Evolutionary conservation across 352 stramenopile genomes (phyloP).

Genomic region (Blastocystis sp.): DNA sequence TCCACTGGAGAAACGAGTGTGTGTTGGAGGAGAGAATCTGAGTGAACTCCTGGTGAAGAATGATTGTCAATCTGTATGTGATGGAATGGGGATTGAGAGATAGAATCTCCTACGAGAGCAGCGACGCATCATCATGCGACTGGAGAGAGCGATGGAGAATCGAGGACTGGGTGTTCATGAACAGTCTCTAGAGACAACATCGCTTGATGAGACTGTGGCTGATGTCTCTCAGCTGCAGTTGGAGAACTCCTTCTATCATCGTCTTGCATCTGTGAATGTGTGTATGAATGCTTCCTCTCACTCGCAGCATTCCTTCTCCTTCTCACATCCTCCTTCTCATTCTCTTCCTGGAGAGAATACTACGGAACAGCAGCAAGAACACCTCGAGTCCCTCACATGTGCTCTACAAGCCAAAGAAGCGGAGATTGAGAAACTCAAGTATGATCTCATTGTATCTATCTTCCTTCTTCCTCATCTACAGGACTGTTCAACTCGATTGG

Average conservation of each 20-base stretch:
- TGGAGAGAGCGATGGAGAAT: background rate
- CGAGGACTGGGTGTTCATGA: background rate
- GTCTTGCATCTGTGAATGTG: constrained; percentile 75
- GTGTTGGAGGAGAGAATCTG: background rate
- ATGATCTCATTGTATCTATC: constrained; percentile 69
- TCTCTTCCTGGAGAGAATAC: constrained; percentile 28
- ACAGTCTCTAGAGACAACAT: background rate
- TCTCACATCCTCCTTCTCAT: no score
- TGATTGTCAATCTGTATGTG: constrained; percentile 8
- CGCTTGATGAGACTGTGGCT: background rate
- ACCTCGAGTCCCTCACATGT: background rate
- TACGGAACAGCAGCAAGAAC: background rate
- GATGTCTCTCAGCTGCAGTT: constrained; percentile 74
- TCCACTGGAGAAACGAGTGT: background rate
- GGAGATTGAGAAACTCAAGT: constrained; percentile 17
- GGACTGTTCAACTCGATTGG: background rate
- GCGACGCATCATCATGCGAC: background rate
- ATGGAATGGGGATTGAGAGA: background rate
- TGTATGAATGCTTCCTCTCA: constrained; percentile 69
- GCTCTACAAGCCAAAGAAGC: background rate
- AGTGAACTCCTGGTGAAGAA: constrained; percentile 1
- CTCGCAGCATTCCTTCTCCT: no score
- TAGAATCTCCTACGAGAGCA: constrained; percentile 45
- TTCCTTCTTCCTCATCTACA: background rate
- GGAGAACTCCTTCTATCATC: constrained; percentile 77